Percentiles rank a stretch among this genome's conserved stretches.
phyloP scores from a whole-genome alignment of 2,329 filamentous ascomycete species.

The Phialophora verrucosa region DNA sequence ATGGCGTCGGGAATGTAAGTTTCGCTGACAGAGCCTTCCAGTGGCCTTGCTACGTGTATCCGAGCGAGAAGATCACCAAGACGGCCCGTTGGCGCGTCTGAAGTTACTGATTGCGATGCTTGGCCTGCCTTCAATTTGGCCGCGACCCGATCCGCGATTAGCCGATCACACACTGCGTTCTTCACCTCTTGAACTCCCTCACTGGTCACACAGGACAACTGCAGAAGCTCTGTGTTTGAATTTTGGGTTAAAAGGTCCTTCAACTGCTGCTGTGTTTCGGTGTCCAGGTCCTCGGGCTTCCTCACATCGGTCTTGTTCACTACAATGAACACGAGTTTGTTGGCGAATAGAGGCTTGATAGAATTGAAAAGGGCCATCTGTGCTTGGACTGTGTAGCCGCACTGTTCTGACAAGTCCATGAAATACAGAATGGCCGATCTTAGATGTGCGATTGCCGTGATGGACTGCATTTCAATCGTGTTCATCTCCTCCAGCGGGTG shows the following conservation, averaged over 20 bases:
- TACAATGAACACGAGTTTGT: constrained; percentile 95
- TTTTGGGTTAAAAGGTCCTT: constrained; percentile 76
- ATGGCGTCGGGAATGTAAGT: constrained; percentile 86
- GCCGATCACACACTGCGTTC: constrained; percentile 89
- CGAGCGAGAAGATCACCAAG: constrained; percentile 88
- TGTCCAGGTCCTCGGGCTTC: constrained; percentile 82
- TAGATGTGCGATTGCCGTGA: constrained; percentile 96
- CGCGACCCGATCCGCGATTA: constrained; percentile 89
- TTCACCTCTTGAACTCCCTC: constrained; percentile 95
- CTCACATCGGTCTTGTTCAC: constrained; percentile 98
- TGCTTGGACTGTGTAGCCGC: constrained; percentile 88
- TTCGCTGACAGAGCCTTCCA: constrained; percentile 78
- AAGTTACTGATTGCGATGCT: constrained; percentile 79
- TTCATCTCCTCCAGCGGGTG: constrained; percentile 99
- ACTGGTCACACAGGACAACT: constrained; percentile 91
- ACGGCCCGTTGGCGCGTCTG: constrained; percentile 76
- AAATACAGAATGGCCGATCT: constrained; percentile 96
- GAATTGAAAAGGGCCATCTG: constrained; percentile 96
- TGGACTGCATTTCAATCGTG: constrained; percentile 99
- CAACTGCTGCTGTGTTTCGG: constrained; percentile 76
- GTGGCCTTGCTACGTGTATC: constrained; percentile 95
- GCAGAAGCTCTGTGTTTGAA: constrained; percentile 88
- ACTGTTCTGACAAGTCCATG: constrained; percentile 97
- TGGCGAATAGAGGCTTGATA: constrained; percentile 95
- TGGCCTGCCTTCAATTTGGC: constrained; percentile 93